A percentile compares a stretch with the other conserved stretches of the same genome.
Evolutionary conservation across 495 filamentous ascomycete species (phyloP).

Genomic region (Podospora bellae-mahoneyi): DNA sequence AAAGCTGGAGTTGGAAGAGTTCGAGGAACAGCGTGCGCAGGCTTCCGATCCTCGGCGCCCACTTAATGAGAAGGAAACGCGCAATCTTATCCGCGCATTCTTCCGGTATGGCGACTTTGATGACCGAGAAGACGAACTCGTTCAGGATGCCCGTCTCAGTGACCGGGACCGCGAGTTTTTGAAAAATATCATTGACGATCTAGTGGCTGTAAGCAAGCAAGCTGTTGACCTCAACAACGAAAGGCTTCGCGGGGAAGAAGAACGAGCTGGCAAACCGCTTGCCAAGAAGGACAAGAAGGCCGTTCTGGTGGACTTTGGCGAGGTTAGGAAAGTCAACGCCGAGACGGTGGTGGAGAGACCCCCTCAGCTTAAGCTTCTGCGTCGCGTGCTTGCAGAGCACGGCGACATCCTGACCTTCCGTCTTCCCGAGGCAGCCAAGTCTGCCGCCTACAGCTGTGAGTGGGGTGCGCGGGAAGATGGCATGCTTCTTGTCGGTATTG

Average conservation of each 20-base stretch:
- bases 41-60: slow-evolving; percentile 76
- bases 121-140: slow-evolving; percentile 77
- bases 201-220: slow-evolving; percentile 51
- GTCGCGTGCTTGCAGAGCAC: slow-evolving; percentile 60
- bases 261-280: slow-evolving; percentile 63
- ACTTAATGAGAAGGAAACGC: slow-evolving; percentile 83
- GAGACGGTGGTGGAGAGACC: slow-evolving; percentile 90
- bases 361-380: slow-evolving; percentile 78
- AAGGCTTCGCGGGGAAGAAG: slow-evolving; percentile 68
- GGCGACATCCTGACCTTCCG: slow-evolving; percentile 73
- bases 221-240: slow-evolving; percentile 71
- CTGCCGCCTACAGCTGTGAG: slow-evolving; percentile 75
- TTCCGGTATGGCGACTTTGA: slow-evolving; percentile 85
- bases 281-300: slow-evolving; percentile 98
- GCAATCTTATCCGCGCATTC: slow-evolving; percentile 82
- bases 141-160: slow-evolving; percentile 76
- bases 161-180: slow-evolving; percentile 77
- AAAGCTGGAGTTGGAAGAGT: slow-evolving; percentile 59
- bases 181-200: slow-evolving; percentile 55
- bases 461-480: slow-evolving; percentile 94
- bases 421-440: slow-evolving; percentile 85
- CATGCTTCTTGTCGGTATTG: slow-evolving; percentile 93
- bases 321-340: slow-evolving; percentile 90
- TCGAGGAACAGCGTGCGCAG: slow-evolving; percentile 55
- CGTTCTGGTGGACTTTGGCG: slow-evolving; percentile 86